Base-by-base conservation (phyloP, 1,284 basidiomycete species). In the Malassezia furfur region DNA sequence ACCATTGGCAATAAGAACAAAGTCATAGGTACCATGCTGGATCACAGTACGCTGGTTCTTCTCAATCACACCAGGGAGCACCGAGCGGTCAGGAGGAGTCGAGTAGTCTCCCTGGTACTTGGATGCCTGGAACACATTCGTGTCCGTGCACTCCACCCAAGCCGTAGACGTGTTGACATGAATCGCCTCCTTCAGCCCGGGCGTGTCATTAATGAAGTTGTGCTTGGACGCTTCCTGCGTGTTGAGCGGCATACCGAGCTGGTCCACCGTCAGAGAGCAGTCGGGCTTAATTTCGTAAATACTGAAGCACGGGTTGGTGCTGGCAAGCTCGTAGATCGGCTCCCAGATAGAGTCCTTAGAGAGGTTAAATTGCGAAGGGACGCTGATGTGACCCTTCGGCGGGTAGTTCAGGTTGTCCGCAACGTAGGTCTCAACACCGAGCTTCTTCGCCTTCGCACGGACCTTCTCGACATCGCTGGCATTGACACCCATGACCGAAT, bases 1-100 rank as follows among this genome's bases (percentile, higher is more conserved):
- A 10, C 70, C 70, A 44, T 70, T 68, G 19, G 64, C 53, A 14
- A 70, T 52, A 11, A 70, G 59, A 6, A 70, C 48, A 52, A 57
- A 61, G 54, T 72, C 68, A 35, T 60, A 61, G 40, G 60, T 40
- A 14, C 69, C 69, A 47, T 72, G 68, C n/a, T 63, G 65, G 25
- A 72, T 64, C 19, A 70, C 34, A 1, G 63, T 64, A 5, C 65
- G 57, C 21, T 64, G 54, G 6, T 51, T 62, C 21, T 66, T 61
- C 28, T 68, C 66, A 37, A 72, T 70, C 3, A 70, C 63, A 9
- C 51, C 41, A 1, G 58, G 60, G 2, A 72, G 53, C 7, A 72
- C 63, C 6, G 60, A 59, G n/a, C 52, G 45, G 48, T 54, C 52
- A 5, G 52, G 52, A 5, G 38, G 22, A 2, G 30, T 4, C 9